A percentile compares a stretch with the other conserved stretches of the same genome.
Conservation (phyloP, 306 rosid species). For the Acacia confusa region DNA sequence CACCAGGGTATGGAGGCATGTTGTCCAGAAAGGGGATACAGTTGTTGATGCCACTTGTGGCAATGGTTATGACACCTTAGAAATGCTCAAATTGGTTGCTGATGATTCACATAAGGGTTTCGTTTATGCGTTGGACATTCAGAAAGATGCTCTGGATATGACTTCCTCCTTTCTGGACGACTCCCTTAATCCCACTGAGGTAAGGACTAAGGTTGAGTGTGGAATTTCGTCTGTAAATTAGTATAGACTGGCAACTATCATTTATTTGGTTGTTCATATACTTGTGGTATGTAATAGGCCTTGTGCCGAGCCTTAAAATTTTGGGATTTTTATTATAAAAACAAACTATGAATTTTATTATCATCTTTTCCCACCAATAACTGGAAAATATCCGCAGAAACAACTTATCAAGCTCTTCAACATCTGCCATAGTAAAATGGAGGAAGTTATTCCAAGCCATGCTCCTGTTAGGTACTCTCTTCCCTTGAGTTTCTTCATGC, state of each 20-base stretch:
- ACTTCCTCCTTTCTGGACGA: constrained; percentile 61
- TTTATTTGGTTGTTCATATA: not conserved
- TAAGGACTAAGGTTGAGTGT: constrained; percentile 23
- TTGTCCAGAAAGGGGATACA: constrained; percentile 71
- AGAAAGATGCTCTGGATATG: constrained; percentile 71
- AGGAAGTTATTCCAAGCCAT: constrained; percentile 58
- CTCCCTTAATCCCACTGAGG: constrained; percentile 55
- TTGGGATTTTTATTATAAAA: not conserved
- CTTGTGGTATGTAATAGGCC: not conserved
- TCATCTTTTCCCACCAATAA: constrained; percentile 20
- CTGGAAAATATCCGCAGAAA: constrained; percentile 57
- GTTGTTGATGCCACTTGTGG: constrained; percentile 94
- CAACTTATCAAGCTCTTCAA: constrained; percentile 61
- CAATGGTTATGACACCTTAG: constrained; percentile 84
- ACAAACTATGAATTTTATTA: not conserved
- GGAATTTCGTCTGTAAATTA: constrained; percentile 15
- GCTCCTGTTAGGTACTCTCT: constrained; percentile 58
- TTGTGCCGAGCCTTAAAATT: constrained; percentile 4
- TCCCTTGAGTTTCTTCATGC: constrained; percentile 14
- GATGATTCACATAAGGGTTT: constrained; percentile 58
- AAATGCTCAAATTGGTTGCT: constrained; percentile 73
- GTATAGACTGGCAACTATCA: not conserved
- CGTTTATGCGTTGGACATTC: constrained; percentile 77
- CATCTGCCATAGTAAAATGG: constrained; percentile 87
- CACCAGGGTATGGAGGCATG: constrained; percentile 74